A percentile compares a stretch with the other conserved stretches of the same genome.
phyloP scores from a whole-genome alignment of 371 early-diverging fungal species.

The Mucor velutinosus region DNA sequence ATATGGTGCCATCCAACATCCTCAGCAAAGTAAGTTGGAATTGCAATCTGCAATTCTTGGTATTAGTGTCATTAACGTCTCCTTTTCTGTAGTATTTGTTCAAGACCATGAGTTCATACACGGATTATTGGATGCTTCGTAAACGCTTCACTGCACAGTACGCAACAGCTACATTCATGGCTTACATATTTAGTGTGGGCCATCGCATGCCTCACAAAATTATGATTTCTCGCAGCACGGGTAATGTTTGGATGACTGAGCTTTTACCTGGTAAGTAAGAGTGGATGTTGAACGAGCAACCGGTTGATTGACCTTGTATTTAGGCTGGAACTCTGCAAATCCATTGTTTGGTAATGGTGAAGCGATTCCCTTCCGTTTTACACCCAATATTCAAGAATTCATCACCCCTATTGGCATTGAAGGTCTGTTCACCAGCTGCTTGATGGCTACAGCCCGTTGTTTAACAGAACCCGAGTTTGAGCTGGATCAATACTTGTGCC shows the following conservation, averaged over 20 bases:
- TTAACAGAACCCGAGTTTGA: constrained; percentile 82
- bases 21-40: constrained; percentile 60
- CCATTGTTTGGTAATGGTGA: constrained; percentile 61
- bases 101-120: constrained; percentile 68
- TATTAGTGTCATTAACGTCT: neutral
- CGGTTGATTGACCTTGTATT: neutral
- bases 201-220: constrained; percentile 89
- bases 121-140: constrained; percentile 91
- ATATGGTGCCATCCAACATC: constrained; percentile 83
- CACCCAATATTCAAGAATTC: constrained; percentile 95
- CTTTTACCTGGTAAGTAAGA: constrained; percentile 64
- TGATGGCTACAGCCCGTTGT: constrained; percentile 81
- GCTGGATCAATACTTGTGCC: constrained; percentile 79
- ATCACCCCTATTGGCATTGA: constrained; percentile 92
- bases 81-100: constrained; percentile 4
- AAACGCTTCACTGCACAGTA: constrained; percentile 92
- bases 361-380: constrained; percentile 95
- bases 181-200: constrained; percentile 85
- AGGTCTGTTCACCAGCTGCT: constrained; percentile 81
- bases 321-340: constrained; percentile 39
- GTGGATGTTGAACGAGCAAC: too few relatives aligned
- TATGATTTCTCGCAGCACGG: constrained; percentile 80
- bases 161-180: constrained; percentile 87
- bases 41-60: neutral
- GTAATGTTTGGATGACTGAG: constrained; percentile 83